Conservation (phyloP, 768 basidiomycete species). For the Sarcodon sp. region DNA sequence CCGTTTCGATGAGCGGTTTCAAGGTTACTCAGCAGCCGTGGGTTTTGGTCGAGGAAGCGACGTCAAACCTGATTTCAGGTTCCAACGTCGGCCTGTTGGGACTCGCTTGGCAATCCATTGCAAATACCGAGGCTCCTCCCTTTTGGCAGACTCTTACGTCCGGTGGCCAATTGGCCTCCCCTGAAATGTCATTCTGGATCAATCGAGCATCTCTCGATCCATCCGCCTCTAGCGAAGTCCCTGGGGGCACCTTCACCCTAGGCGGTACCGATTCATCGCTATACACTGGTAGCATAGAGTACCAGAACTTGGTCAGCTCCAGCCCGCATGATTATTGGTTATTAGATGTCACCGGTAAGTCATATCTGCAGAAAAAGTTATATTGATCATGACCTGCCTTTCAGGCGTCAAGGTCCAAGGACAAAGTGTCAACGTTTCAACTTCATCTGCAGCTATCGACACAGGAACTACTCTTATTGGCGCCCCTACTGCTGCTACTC, state of each 20-base stretch:
- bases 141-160: slow-evolving; percentile 52
- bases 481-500: slow-evolving; percentile 53
- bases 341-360: slow-evolving; percentile 37
- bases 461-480: slow-evolving; percentile 94
- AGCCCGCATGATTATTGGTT: slow-evolving; percentile 44
- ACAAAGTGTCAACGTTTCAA: slow-evolving; percentile 25
- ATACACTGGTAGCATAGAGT: slow-evolving; percentile 64
- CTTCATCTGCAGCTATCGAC: slow-evolving; percentile 66
- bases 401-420: slow-evolving; percentile 53
- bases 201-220: slow-evolving; percentile 31
- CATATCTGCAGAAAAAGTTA: too few species aligned
- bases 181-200: slow-evolving; percentile 57
- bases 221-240: slow-evolving; percentile 20
- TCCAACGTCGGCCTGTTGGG: slow-evolving; percentile 63
- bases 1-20: slow-evolving; percentile 55
- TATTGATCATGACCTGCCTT: not conserved
- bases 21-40: slow-evolving; percentile 40
- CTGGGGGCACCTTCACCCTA: slow-evolving; percentile 62
- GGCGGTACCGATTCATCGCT: slow-evolving; percentile 53
- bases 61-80: slow-evolving; percentile 31
- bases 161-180: slow-evolving; percentile 26
- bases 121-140: slow-evolving; percentile 39
- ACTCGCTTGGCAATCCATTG: slow-evolving; percentile 53
- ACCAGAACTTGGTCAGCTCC: slow-evolving; percentile 30
- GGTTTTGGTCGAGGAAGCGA: slow-evolving; percentile 40